Base-by-base conservation (phyloP, 1,284 basidiomycete species). In the Coriolopsis trogii region DNA sequence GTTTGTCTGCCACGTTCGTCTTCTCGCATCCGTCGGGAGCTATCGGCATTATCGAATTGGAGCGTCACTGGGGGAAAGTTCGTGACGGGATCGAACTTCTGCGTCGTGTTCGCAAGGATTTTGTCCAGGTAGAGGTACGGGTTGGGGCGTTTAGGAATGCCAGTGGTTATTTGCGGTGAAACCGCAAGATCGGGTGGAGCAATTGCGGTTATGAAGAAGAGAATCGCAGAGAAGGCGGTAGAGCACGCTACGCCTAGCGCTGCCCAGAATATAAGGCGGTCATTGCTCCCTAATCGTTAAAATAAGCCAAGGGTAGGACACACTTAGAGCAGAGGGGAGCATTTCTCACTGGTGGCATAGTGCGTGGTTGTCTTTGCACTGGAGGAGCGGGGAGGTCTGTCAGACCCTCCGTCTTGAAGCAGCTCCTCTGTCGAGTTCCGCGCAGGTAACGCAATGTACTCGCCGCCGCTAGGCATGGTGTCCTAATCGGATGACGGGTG, bases 51-150 rank as follows among this genome's bases (percentile, higher is more conserved):
- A 36, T 31, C 23, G 42, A 59, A 34, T 29, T 61, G 59, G 5
- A 61, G 46, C 26, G 49, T 45, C 3, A 59, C 28, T 1, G 47
- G 55, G 3, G 59, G 54, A 29, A 61, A 61, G 45, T 57, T 61
- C 20, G 41, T 21, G 43, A 59, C 55, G 4, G 54, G 57, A 8
- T 46, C 25, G 31, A 56, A 55, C 23, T 34, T 43, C n/a, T 42
- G 18, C 10, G 47, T 49, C 13, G 33, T 33, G 18, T 59, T 51
- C 25, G 18, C 9, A 3, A 56, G 46, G 7, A 61, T 31, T 16
- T 39, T 44, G 49, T 59, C 57, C 2, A 59, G 49, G 39, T 59
- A 48, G 12, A 59, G 26, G 43, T 59, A 61, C 2, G 51, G 54
- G 34, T 55, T 61, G 6, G 57, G 56, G 9, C 59, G 49, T 16